phyloP scores from a whole-genome alignment of 345 rosid genomes.

The Nasturtium officinale region DNA sequence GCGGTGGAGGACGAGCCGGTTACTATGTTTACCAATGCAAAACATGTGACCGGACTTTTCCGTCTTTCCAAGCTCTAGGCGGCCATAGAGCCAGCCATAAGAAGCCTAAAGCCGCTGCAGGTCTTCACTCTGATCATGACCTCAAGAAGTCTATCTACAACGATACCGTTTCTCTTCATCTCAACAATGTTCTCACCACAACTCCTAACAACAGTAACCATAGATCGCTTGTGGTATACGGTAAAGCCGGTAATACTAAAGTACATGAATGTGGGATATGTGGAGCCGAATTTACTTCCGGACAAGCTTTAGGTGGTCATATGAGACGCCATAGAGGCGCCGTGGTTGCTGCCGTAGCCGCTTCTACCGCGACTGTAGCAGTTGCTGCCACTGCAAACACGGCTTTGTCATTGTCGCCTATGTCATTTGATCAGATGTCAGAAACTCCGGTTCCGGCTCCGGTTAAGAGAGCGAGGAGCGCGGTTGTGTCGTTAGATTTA shows the following conservation, averaged over 20 bases:
- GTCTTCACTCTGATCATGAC: constrained; percentile 32
- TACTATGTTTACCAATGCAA: constrained; percentile 89
- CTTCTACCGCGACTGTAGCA: constrained; percentile 29
- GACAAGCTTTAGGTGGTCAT: constrained; percentile 98
- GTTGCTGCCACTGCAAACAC: constrained; percentile 42
- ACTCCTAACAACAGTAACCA: constrained; percentile 40
- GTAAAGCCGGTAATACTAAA: constrained; percentile 45
- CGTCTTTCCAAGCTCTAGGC: constrained; percentile 96
- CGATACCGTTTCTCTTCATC: constrained; percentile 60
- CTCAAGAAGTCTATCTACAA: constrained; percentile 51
- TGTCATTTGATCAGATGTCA: constrained; percentile 45
- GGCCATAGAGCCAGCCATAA: constrained; percentile 98
- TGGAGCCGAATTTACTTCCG: constrained; percentile 86
- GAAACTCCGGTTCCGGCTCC: constrained; percentile 47
- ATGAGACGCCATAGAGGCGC: constrained; percentile 90
- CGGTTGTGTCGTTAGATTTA: constrained; percentile 64
- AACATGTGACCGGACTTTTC: constrained; percentile 83
- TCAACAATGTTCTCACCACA: constrained; percentile 42
- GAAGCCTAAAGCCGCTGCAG: constrained; percentile 58
- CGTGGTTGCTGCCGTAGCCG: constrained; percentile 16
- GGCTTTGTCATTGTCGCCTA: constrained; percentile 52
- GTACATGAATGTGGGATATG: constrained; percentile 93
- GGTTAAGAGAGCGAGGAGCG: constrained; percentile 49
- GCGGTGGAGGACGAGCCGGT: constrained; percentile 61
- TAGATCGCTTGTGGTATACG: constrained; percentile 31